Base-by-base conservation (phyloP, 2,329 filamentous ascomycete genomes). In the Trichoderma koningiopsis region DNA sequence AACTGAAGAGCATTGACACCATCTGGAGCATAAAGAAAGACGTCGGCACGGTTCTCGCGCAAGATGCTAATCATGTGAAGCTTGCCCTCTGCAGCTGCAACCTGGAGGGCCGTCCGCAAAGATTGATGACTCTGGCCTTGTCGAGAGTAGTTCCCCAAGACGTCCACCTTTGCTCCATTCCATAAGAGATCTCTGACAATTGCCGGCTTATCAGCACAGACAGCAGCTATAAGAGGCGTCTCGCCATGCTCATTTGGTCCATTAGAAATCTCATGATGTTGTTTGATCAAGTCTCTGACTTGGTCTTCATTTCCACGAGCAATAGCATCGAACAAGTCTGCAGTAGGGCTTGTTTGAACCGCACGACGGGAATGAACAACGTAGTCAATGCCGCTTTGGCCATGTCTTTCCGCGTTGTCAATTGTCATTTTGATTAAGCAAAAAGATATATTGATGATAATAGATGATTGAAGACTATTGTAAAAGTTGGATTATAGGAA, bases 1-100 rank as follows among this genome's bases (percentile, higher is more conserved):
- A 86, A 77, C 1, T 83, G 80, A 16, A 85, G 74, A 0, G 83
- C 83, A 0, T 81, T 77, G 62, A 83, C 79, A 0, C 83, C 84
- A 64, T 84, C 82, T 5, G 81, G 80, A 0, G 83, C 82, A 10
- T 85, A 75, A 5, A 83, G 62, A 1, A 76, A 73, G 72, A 85
- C 83, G 71, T 84, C 79, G 14, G 83, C 83, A 22, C 76, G 74
- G 27, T 80, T 79, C 22, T 81, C 77, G 58, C 81, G 74, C 14
- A 85, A 74, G 1, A 84, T 73, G 70, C 76, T 79, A 37, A 82
- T 83, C 4, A 85, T 70, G 4, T 80, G 76, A 4, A 84, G 71
- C 11, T 80, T 77, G 1, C 83, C 83, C 1, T 70, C 68, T 29
- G 76, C 74, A 1, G 83, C 82, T 2, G 83, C 84, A 0, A 80